Evolutionary conservation across 2,329 filamentous ascomycete genomes (phyloP).

Genomic region (Beauveria sp.): DNA sequence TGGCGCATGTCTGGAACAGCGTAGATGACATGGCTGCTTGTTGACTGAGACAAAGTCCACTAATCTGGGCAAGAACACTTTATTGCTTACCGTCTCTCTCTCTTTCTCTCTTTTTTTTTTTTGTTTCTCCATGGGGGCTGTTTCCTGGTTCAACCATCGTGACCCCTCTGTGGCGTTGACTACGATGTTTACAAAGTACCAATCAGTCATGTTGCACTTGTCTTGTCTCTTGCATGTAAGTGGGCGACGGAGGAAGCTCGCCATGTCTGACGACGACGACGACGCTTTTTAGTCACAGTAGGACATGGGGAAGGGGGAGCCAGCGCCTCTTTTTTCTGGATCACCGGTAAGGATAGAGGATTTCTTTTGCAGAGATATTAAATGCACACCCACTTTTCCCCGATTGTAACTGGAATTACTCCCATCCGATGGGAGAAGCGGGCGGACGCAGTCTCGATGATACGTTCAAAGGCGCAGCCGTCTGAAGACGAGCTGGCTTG

Average conservation of each 20-base stretch:
- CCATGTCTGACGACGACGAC: conserved; percentile 6
- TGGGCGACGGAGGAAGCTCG: neutral
- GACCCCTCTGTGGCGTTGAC: neutral
- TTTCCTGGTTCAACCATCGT: neutral
- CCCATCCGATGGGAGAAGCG: neutral
- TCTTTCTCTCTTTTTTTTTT: neutral
- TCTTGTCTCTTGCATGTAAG: neutral
- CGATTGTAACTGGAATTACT: conserved; percentile 1
- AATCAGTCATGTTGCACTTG: neutral
- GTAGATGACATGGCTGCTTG: conserved; percentile 10
- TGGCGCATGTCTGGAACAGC: conserved; percentile 10
- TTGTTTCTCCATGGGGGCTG: neutral
- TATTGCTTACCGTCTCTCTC: neutral
- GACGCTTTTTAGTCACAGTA: neutral
- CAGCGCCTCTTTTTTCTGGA: conserved; percentile 5
- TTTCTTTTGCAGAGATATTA: conserved; percentile 9
- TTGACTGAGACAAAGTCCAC: conserved; percentile 9
- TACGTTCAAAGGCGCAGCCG: neutral
- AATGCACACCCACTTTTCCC: conserved; percentile 8
- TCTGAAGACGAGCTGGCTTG: neutral
- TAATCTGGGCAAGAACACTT: conserved; percentile 2
- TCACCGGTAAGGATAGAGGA: conserved; percentile 8
- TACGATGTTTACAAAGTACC: neutral
- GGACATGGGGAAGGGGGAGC: neutral
- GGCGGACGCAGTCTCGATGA: neutral